These are phyloP conservation scores for Allomyces arbusculus DNA, from an alignment of 192 early-diverging fungal genomes.

Conservation along the genomic window DNA sequence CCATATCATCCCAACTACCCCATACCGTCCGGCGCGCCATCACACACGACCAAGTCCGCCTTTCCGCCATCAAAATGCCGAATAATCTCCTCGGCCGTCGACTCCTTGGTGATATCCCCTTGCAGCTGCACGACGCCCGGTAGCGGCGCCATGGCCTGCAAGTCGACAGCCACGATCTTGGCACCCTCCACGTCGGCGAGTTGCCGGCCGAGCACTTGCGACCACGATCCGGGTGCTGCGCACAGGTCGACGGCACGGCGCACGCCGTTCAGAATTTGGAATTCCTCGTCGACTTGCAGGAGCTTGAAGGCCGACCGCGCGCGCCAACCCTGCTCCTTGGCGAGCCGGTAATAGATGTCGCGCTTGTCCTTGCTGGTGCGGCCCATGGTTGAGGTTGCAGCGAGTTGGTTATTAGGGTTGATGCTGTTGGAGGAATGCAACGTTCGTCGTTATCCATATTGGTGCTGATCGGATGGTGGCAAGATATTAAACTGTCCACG, in stretches of 20 bases:
- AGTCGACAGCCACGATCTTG: slow-evolving; percentile 84
- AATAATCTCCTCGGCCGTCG: slow-evolving; percentile 79
- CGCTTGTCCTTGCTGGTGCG: slow-evolving; percentile 83
- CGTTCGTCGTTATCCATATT: too few relatives aligned
- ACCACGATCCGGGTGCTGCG: slow-evolving; percentile 94
- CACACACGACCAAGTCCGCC: slow-evolving; percentile 88
- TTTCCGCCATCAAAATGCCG: slow-evolving; percentile 67
- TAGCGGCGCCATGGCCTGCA: slow-evolving; percentile 90
- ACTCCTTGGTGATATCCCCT: slow-evolving; percentile 90
- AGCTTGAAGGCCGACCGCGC: slow-evolving; percentile 95
- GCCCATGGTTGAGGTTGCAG: slow-evolving; percentile 21
- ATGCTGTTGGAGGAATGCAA: too few relatives aligned
- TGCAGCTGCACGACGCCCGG: slow-evolving; percentile 84
- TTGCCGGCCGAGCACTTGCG: slow-evolving; percentile 61
- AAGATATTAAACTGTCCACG: too few relatives aligned
- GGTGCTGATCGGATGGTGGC: too few relatives aligned
- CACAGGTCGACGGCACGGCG: slow-evolving; percentile 84
- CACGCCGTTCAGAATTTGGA: slow-evolving; percentile 71
- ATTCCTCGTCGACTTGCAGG: slow-evolving; percentile 89
- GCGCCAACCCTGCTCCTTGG: slow-evolving; percentile 95
- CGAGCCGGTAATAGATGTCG: slow-evolving; percentile 88
- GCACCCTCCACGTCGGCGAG: slow-evolving; percentile 32
- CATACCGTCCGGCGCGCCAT: slow-evolving; percentile 81
- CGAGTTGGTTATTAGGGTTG: too few relatives aligned
- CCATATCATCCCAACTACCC: background rate